Evolutionary conservation across 2,329 filamentous ascomycete genomes (phyloP), one percentile per base, ranked within the genome.

Genomic region (Penicillium italicum): DNA sequence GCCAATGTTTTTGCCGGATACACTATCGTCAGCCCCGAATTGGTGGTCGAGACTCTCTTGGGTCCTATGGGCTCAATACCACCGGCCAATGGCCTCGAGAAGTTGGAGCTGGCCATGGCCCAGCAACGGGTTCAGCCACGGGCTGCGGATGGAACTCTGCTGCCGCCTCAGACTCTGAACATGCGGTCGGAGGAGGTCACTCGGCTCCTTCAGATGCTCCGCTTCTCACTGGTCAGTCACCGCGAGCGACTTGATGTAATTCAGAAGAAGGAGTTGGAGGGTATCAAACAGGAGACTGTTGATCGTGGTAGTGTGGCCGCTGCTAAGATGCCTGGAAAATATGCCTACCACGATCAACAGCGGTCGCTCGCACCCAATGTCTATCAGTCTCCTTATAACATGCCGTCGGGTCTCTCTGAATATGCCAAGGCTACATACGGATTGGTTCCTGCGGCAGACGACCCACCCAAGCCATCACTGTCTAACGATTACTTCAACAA

Each of bases 151-250:
- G 73, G 73, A 45, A 70, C 72, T 45, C 55, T 74, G 50, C 61
- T 75, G 26, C 68, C 72, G 14, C 63, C 69, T 50, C 74, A 75
- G 52, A 72, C 72, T 31, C 66, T 77, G 46, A 75, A 77, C 57
- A 76, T 76, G 73, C 66, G 73, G 30, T 74, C 73, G 30, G 73
- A 76, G 47, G 74, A 77, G 63, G 74, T 76, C 58, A 74, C 69
- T 30, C 72, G 73, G 36, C 58, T 76, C 38, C 64, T 76, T 41
- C 69, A 74, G 49, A 76, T 76, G 74, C 71, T 76, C 20, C 74
- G 74, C 28, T 76, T 76, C 61, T 76, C 74, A 10, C 62, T 76
- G 28, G 68, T 74, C 33, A 74, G 72, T 51, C 71, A 75, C 57
- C 68, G 71, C 31, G 68, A 75, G 61, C 67, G 69, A 41, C 62